phyloP scores from a whole-genome alignment of 257 asterid genomes.

The Solanum medicagineum region DNA sequence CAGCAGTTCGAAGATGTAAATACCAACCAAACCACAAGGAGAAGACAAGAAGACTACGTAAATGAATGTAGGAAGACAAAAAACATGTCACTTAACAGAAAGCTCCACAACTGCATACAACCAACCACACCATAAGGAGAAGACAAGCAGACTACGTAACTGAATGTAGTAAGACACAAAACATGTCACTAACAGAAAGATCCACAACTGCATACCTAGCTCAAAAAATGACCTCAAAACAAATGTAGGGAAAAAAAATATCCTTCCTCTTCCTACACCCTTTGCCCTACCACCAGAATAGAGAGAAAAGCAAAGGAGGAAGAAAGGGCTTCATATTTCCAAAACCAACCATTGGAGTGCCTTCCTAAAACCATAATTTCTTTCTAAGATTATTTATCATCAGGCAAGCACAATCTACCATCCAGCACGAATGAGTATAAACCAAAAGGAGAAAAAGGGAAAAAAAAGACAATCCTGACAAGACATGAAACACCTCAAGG shows the following conservation, averaged over 20 bases:
- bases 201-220: neutral
- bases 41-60: neutral
- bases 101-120: neutral
- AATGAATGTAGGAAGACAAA: neutral
- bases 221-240: neutral
- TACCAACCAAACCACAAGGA: neutral
- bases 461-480: neutral
- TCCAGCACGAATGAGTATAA: neutral
- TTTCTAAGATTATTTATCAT: neutral
- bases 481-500: neutral
- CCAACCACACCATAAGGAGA: neutral
- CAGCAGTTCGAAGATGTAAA: neutral
- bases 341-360: neutral
- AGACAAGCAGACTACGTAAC: neutral
- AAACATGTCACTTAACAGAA: neutral
- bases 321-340: neutral
- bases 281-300: neutral
- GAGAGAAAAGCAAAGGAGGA: neutral
- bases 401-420: neutral
- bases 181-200: neutral
- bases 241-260: neutral
- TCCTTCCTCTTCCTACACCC: neutral
- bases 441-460: neutral
- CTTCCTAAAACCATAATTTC: neutral
- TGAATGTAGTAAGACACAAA: neutral